Base-by-base conservation (phyloP, 129 eudicot genomes). In the Saposhnikovia divaricata region DNA sequence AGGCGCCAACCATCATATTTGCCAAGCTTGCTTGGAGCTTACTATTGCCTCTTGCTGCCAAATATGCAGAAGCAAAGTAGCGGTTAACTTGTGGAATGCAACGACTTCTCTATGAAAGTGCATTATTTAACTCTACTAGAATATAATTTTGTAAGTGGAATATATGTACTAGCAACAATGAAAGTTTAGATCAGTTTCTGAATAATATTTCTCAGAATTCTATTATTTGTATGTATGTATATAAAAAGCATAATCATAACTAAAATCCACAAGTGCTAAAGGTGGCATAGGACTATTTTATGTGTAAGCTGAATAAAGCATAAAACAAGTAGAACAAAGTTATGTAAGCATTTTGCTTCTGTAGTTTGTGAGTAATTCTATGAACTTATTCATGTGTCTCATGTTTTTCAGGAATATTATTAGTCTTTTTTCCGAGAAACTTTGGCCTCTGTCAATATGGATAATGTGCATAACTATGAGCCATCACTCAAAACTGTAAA, bases 21-120 rank as follows among this genome's bases (percentile, higher is more conserved):
- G 42, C n/a, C 21, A 75, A 75, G 40, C 57, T n/a, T 25, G 77
- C 77, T 31, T 2, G n/a, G 44, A 70, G 75, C 75, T 44, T 74
- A 74, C 39, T 74, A 23, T 27, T 74, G 78, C 39, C 43, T 74
- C 28, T 3, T 43, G 48, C 27, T 5, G 48, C 14, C 6, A n/a
- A n/a, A 74, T 13, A 27, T 75, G 34, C 61, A 46, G 18, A 46
- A 11, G 57, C 23, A 16, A 7, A 34, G 50, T 3, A n/a, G 4
- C 9, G 42, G 50, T 45, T 25, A n/a, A 45, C 78, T 6, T 27
- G 59, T 46, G 72, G 42, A 45, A 44, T 9, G 59, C n/a, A n/a
- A 28, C 43, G 11, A 75, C 61, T 46, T 46, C n/a, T 2, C 40
- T 4, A 12, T 12, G 8, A 65, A 65, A 27, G 21, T 31, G 69